Evolutionary conservation across 495 filamentous ascomycete genomes (phyloP), one percentile per base, ranked within the genome.

Genomic region (Penicillium riverlandense): DNA sequence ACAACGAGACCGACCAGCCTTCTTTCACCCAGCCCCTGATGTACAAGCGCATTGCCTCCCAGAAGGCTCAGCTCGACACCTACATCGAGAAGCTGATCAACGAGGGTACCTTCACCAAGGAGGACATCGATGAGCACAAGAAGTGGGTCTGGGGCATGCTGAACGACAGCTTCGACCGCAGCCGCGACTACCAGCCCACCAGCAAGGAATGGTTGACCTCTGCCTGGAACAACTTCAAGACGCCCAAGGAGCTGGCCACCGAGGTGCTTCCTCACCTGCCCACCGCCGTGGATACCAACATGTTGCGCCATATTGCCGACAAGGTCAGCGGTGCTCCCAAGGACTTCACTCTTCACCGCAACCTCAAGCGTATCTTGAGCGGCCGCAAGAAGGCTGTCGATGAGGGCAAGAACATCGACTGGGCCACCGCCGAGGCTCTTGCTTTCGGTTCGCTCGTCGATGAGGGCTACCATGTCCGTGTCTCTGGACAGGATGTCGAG

Each of bases 141-240:
- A 86, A 94, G 67, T 98, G 92, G 92, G 94, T 97, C 40, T 98
- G 94, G 92, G 88, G 87, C 50, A 97, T 97, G 91, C 72, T 98
- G 36, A 88, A 90, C 58, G 90, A 95, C 61, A 95, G 88, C 72
- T 98, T 97, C 66, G 77, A 89, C 50, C 86, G 91, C 62, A 94
- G 88, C 69, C 96, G 89, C 70, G 91, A 98, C 59, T 98, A 98
- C 65, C 86, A 95, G 69, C 89, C 92, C 14, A 91, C 85, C 34
- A 82, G 91, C 45, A 95, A 95, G 69, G 92, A 98, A 67, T 98
- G 92, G 92, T 80, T 95, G 50, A 95, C 92, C 6, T 95, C 89
- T 40, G 94, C 92, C 44, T 98, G 92, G 92, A 95, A 98, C 69
- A 90, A 84, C 45, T 98, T 98, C 80, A 97, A 96, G 76, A 92